Base-by-base conservation (phyloP, 2,329 filamentous ascomycete genomes). In the Pseudogymnoascus sp. region DNA sequence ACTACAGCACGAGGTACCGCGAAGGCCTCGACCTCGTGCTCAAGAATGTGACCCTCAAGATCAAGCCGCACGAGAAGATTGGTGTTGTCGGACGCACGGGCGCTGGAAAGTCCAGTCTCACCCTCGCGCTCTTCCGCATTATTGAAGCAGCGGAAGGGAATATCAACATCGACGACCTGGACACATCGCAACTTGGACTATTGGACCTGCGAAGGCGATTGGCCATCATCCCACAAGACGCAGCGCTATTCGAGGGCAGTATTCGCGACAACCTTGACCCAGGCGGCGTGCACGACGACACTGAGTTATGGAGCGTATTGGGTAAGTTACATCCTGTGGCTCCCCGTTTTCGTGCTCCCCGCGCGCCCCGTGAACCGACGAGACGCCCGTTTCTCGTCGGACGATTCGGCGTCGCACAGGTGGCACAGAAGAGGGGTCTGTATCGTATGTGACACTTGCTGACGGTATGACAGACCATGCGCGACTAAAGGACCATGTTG, bases 161-260 rank as follows among this genome's bases (percentile, higher is more conserved):
- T 70, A 94, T 99, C 69, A 89, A 85, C 69, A 96, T 99, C 70
- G 94, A 99, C 75, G 83, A 84, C 52, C 78, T 99, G 61, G 90
- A 97, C 76, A 96, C 94, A 11, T 93, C 91, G 61, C 86, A 85
- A 3, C 97, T 99, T 71, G 94, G 94, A 2, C 78, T 99, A 61
- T 77, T 96, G 61, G 94, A 99, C 74, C 82, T 99, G 62, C 87
- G 94, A 62, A 84, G 92, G 62, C 87, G 94, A 63, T 81, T 99
- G 58, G 93, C 94, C 62, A 99, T 99, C 71, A 99, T 99, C 68
- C 94, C 95, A 4, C 94, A 99, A 74, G 95, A 99, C 76, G 93
- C 94, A 30, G 93, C 93, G 66, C 84, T 99, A 65, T 99, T 99
- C 70, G 91, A 96, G 75, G 92, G 92, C 60, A 92, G 89, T 7